Evolutionary conservation across 495 filamentous ascomycete species (phyloP).

Genomic region (Tuber umbilicatum): DNA sequence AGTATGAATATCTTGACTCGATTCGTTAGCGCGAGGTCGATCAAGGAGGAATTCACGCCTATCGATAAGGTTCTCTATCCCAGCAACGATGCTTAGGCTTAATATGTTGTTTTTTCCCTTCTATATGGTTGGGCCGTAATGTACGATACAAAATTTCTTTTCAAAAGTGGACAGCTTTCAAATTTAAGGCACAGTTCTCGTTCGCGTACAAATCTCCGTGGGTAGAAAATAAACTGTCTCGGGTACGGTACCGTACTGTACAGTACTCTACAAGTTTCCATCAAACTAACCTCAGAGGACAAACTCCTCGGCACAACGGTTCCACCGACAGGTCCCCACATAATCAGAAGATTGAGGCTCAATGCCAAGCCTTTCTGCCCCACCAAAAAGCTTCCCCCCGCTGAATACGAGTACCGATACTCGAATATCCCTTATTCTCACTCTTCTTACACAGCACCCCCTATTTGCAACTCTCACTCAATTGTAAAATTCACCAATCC

Average conservation of each 20-base stretch:
- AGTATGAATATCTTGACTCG: slow-evolving; percentile 65
- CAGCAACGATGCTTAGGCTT: slow-evolving; percentile 56
- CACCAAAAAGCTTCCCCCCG: background rate
- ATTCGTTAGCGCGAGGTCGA: slow-evolving; percentile 74
- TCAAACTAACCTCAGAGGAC: background rate
- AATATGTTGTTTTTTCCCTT: background rate
- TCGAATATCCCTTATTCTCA: background rate
- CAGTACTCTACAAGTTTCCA: background rate
- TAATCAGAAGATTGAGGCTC: background rate
- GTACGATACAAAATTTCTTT: background rate
- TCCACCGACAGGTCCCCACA: background rate
- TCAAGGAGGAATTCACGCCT: slow-evolving; percentile 83
- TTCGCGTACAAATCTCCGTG: no score
- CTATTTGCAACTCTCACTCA: background rate
- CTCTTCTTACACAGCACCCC: background rate
- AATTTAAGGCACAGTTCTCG: background rate
- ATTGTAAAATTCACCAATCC: background rate
- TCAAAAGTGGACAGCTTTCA: background rate
- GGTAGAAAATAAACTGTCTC: no score
- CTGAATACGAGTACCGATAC: no score
- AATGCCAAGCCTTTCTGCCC: background rate
- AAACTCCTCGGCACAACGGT: background rate
- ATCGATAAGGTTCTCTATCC: slow-evolving; percentile 67
- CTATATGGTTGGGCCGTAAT: background rate
- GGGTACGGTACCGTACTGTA: no score